Evolutionary conservation across 164 flowering plant species (phyloP), one percentile per base, ranked within the genome.

Genomic region (Houttuynia cordata): DNA sequence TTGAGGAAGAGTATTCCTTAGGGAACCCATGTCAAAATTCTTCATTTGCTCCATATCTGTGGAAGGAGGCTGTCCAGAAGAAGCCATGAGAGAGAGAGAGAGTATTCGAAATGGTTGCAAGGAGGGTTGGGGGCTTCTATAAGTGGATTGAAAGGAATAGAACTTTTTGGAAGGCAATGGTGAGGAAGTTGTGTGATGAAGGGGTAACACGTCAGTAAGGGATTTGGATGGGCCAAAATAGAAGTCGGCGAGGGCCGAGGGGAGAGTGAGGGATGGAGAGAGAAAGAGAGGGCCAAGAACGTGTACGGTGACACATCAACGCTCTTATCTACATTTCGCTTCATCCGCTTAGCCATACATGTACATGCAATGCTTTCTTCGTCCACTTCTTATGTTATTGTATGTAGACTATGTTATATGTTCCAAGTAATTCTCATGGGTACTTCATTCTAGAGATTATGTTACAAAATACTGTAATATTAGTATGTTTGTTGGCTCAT

Each of bases 21-120:
- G 57, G 0, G 74, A 57, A 24, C 62, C 70, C 84, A 79, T 77
- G 74, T 84, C 75, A 47, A 82, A 81, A 9, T 19, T 34, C 20
- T 30, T 19, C 10, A 7, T 12, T 21, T 53, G 25, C 22, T 53
- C 25, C 56, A 53, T 53, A 25, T 21, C 25, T 7, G 24, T 22
- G 40, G 9, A 30, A 56, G 49, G 49, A 42, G 49, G 49, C 1
- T 42, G 49, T 14, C 49, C 49, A 42, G 49, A 42, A 42, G 49
- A 42, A 42, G 49, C 49, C 49, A 42, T 42, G 4, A 42, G 17
- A 45, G 49, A 42, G 49, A 17, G 49, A 45, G 12, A 45, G 17
- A 17, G 49, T 12, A 10, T 45, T 45, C 14, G 2, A 45, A 45
- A 6, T 6, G 37, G 13, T 45, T 1, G 49, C 12, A 10, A 30